Percentiles rank a stretch among this genome's conserved stretches.
Conservation (phyloP, 202 grass and related monocot genomes). For the Panicum virgatum region DNA sequence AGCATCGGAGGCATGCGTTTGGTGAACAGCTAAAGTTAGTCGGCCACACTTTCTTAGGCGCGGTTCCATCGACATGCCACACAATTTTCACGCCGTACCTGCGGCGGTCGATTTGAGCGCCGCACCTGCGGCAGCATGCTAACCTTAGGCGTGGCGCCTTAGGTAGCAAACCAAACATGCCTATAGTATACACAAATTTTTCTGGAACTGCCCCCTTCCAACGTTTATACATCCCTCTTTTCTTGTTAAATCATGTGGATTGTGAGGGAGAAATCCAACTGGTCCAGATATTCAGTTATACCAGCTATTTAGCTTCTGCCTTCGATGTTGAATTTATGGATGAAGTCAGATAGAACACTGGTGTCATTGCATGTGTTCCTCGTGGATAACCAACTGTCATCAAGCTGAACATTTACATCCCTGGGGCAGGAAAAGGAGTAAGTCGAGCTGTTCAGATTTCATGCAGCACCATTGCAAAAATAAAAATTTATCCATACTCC, state of each 20-base stretch:
- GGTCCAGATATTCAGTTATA: not conserved
- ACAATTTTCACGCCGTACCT: too few species aligned
- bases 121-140: too few species aligned
- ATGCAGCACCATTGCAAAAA: not conserved
- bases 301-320: conserved; percentile 40
- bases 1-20: too few species aligned
- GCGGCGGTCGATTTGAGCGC: too few species aligned
- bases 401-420: conserved; percentile 71
- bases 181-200: not conserved
- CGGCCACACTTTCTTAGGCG: too few species aligned
- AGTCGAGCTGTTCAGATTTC: not conserved
- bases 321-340: conserved; percentile 51
- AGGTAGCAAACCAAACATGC: too few species aligned
- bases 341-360: conserved; percentile 60
- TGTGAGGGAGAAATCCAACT: not conserved
- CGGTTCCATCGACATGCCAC: too few species aligned
- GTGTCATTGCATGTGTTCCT: conserved; percentile 74
- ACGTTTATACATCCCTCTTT: not conserved
- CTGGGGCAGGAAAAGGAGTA: conserved; percentile 32
- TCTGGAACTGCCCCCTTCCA: not conserved
- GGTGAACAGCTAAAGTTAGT: too few species aligned
- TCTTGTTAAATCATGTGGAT: not conserved
- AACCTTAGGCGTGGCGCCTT: too few species aligned
- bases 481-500: not conserved
- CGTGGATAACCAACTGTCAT: conserved; percentile 64